Base-by-base conservation (phyloP, 805 yeast species). In the Yamadazyma philogaea region DNA sequence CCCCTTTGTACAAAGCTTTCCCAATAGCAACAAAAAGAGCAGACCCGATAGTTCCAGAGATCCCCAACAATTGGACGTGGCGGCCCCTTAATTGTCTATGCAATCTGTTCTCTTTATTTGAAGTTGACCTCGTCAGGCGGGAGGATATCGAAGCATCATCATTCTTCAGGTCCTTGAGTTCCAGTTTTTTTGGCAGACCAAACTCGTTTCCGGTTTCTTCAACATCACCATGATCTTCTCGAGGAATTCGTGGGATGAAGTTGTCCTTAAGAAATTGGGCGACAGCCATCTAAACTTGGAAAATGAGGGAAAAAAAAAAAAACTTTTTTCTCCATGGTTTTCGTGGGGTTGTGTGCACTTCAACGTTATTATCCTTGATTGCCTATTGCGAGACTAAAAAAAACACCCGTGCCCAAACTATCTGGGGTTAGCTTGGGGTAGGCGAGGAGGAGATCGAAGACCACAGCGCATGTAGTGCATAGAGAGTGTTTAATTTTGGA, bases 31-130 rank as follows among this genome's bases (percentile, higher is more conserved):
- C 88, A 50, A 86, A 86, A 6, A 86, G 64, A 7, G 86, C 91
- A 1, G 91, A 82, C 30, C 95, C 95, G 49, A 86, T 83, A 30
- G 87, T 82, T 40, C 91, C 93, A 15, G 91, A 88, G 18, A 87
- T 81, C 10, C 87, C 84, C 47, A 87, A 80, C 40, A 87, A 70
- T 54, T 85, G 88, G 19, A 87, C 80, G 63, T 88, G 96, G 45
- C 95, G 69, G 40, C 81, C 78, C 46, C 72, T 64, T 42, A 85
- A 66, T 21, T 72, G 70, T 35, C 91, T 49, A 36, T 60, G 68
- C 14, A 63, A 40, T 3, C 33, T 45, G 37, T 47, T 50, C 7
- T 34, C 47, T 26, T 42, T 33, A 17, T 43, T 49, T 7, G 44
- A 33, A 1, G 54, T 46, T 0, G 57, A 47, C 7, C 42, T 20